phyloP scores from a whole-genome alignment of 306 rosid species.

The Potentilla sterilis region DNA sequence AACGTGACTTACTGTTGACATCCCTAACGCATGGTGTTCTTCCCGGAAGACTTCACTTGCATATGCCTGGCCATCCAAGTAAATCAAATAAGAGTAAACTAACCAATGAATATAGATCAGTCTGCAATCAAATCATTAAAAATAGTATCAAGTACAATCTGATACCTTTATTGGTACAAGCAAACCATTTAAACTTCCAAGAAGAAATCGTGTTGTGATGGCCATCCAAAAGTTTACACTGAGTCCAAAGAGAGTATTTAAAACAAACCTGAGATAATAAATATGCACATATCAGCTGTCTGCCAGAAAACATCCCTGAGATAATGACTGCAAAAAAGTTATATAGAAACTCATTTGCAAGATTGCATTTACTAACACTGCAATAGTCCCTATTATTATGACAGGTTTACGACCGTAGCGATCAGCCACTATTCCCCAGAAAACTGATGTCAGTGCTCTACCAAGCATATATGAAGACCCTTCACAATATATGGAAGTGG shows the following conservation, averaged over 20 bases:
- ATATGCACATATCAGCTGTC: neutral
- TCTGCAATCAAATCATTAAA: neutral
- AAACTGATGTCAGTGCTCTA: slow-evolving; percentile 64
- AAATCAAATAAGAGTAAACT: neutral
- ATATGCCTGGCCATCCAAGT: slow-evolving; percentile 63
- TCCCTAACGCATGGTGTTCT: slow-evolving; percentile 75
- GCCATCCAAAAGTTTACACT: slow-evolving; percentile 94
- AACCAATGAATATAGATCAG: neutral
- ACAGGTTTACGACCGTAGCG: slow-evolving; percentile 88
- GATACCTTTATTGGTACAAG: slow-evolving; percentile 89
- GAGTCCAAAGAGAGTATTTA: slow-evolving; percentile 89
- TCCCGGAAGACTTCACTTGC: slow-evolving; percentile 61
- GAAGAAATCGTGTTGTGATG: slow-evolving; percentile 65
- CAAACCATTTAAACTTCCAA: slow-evolving; percentile 75
- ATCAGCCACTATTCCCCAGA: slow-evolving; percentile 84
- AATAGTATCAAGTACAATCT: neutral
- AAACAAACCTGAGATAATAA: slow-evolving; percentile 49
- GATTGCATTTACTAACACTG: slow-evolving; percentile 33
- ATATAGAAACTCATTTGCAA: neutral
- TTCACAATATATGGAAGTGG: slow-evolving; percentile 25
- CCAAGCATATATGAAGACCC: slow-evolving; percentile 87
- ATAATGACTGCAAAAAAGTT: neutral
- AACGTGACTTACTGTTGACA: slow-evolving; percentile 63
- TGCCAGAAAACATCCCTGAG: slow-evolving; percentile 7
- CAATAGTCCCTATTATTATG: slow-evolving; percentile 44